Percentiles rank a stretch among this genome's conserved stretches.
Conservation (phyloP, 2,329 filamentous ascomycete species). For the Xylariaceae sp. region DNA sequence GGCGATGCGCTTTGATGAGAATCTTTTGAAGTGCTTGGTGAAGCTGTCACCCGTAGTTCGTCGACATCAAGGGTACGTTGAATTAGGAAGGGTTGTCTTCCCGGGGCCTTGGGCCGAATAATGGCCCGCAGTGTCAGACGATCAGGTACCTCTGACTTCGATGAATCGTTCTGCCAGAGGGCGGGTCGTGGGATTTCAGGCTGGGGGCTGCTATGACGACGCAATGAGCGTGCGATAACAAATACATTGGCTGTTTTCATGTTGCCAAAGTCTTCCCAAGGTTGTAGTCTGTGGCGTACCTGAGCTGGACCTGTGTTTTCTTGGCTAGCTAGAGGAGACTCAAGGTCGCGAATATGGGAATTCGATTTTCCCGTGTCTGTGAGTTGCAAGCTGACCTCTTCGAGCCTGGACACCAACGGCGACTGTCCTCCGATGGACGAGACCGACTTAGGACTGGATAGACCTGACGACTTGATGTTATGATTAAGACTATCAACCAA, state of each 20-base stretch:
- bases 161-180: background rate
- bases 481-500: slow-evolving; percentile 46
- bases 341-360: background rate
- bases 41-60: slow-evolving; percentile 55
- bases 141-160: slow-evolving; percentile 5
- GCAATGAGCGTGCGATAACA: slow-evolving; percentile 51
- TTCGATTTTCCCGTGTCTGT: background rate
- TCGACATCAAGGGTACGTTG: slow-evolving; percentile 58
- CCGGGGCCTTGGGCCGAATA: slow-evolving; percentile 49
- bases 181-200: background rate
- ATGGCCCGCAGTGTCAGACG: slow-evolving; percentile 51
- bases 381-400: slow-evolving; percentile 38
- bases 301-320: slow-evolving; percentile 21
- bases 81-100: slow-evolving; percentile 55
- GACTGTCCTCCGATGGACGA: slow-evolving; percentile 43
- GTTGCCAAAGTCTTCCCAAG: slow-evolving; percentile 47
- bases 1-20: slow-evolving; percentile 3
- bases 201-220: slow-evolving; percentile 41
- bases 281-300: slow-evolving; percentile 35
- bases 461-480: slow-evolving; percentile 31
- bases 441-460: slow-evolving; percentile 32
- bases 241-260: slow-evolving; percentile 53
- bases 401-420: slow-evolving; percentile 36
- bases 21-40: slow-evolving; percentile 25
- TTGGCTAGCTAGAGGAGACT: background rate